These are phyloP conservation scores for Phaeoacremonium minimum DNA, from an alignment of 2,329 filamentous ascomycete genomes.

Conservation along the genomic window DNA sequence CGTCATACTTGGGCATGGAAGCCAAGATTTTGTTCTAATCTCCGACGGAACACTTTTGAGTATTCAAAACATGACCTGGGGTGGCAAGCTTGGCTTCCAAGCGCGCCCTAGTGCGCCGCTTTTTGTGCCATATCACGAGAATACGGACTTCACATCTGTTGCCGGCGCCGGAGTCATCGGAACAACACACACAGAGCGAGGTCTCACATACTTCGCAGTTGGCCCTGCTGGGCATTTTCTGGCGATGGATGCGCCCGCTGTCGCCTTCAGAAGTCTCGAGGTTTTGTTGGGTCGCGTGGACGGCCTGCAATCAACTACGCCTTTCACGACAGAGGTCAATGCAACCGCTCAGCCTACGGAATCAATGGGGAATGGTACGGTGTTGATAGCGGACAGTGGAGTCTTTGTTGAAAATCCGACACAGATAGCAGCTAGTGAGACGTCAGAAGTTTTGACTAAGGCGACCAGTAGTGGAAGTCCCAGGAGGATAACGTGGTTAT, in stretches of 20 bases:
- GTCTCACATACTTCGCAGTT: conserved; percentile 11
- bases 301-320: conserved; percentile 2
- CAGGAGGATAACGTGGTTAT: no score
- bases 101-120: conserved; percentile 55
- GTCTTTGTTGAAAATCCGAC: no score
- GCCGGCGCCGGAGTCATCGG: conserved; percentile 12
- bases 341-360: no score
- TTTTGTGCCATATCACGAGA: conserved; percentile 63
- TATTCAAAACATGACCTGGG: conserved; percentile 81
- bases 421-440: no score
- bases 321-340: conserved; percentile 8
- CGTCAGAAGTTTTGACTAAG: no score
- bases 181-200: conserved; percentile 6
- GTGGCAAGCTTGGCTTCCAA: conserved; percentile 67
- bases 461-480: no score
- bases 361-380: no score
- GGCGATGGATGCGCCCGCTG: conserved; percentile 4
- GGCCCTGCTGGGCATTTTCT: conserved; percentile 4
- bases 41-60: conserved; percentile 66
- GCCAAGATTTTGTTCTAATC: conserved; percentile 64
- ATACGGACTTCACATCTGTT: conserved; percentile 21
- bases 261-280: conserved; percentile 7
- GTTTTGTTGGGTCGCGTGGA: conserved; percentile 6
- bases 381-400: no score
- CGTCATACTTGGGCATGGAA: conserved; percentile 70